Conservation (phyloP, 2,329 filamentous ascomycete genomes). For the Colletotrichum sp. region DNA sequence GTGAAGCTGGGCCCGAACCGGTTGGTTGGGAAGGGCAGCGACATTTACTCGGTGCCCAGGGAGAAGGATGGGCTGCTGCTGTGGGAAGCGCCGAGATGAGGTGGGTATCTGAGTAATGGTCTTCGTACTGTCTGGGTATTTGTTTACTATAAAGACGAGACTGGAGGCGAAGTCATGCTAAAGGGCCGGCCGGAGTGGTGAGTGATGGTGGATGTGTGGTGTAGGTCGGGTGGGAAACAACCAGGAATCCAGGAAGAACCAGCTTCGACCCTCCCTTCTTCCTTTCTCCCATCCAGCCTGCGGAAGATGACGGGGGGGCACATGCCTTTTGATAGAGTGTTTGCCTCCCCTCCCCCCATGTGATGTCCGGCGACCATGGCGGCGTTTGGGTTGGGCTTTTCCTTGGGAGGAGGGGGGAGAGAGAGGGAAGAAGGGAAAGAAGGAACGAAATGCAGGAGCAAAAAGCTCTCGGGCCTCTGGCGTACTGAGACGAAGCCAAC, state of each 20-base stretch:
- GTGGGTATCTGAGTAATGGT: neutral
- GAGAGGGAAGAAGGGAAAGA: neutral
- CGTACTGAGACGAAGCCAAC: slow-evolving; percentile 8
- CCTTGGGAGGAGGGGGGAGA: neutral
- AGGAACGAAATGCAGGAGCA: neutral
- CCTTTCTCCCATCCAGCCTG: neutral
- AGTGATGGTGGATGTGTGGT: neutral
- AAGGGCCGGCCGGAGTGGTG: neutral
- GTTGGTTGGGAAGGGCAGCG: slow-evolving; percentile 9
- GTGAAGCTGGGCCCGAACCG: slow-evolving; percentile 17
- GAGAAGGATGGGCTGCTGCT: slow-evolving; percentile 4
- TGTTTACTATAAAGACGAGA: neutral
- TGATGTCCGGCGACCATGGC: slow-evolving; percentile 19
- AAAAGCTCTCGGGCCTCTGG: slow-evolving; percentile 6
- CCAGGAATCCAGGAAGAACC: neutral
- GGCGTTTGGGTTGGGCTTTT: neutral
- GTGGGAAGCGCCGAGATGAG: neutral
- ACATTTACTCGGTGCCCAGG: slow-evolving; percentile 1
- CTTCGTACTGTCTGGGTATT: neutral
- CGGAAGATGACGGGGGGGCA: slow-evolving; percentile 9
- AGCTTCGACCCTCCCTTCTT: neutral
- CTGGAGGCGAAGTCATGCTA: neutral
- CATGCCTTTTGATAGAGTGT: slow-evolving; percentile 18
- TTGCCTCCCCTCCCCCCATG: neutral
- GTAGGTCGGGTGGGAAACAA: neutral